Base-by-base conservation (phyloP, 2,329 filamentous ascomycete species). In the Phialophora expanda region DNA sequence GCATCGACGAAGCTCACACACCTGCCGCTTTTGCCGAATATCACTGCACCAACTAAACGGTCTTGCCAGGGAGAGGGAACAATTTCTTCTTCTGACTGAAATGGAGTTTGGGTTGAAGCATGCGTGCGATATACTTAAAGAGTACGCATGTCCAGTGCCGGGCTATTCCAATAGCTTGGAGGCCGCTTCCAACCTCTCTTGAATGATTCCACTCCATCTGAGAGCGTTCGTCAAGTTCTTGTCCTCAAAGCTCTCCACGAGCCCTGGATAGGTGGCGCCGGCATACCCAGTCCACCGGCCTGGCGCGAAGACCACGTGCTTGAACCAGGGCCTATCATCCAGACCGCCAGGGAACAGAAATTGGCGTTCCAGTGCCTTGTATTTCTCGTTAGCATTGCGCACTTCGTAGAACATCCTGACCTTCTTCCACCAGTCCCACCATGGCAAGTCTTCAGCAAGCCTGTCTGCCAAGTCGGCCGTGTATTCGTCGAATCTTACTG, bases 291-390 rank as follows among this genome's bases (percentile, higher is more conserved):
- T 97, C 92, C 93, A 96, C 56, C 94, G 77, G 0, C 93, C 93
- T 0, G 93, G 93, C 1, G 93, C 93, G 78, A 96, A 97, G 1
- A 97, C 90, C 2, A 97, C 90, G 74, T 97, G 94, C 81, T 97
- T 97, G 81, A 94, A 98, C 93, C 93, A 97, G 26, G 82, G 81
- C 66, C 94, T 83, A n/a, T 69, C 32, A 75, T 97, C 93, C 22
- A 98, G 79, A 0, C 94, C 94, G 2, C 85, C 82, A 4, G 86
- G 79, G 73, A 92, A 90, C 68, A 97, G 73, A 77, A 97, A 97
- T 58, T 88, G 83, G 17, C 93, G 84, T 77, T 98, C 94, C 0
- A 98, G 80, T 8, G 83, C 82, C 83, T 97, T 96, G 82, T 96
- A 96, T 76, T 90, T 90, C 34, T 82, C 83, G 77, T 98, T 98